Base-by-base conservation (phyloP, 257 asterid species). In the Salvia splendens region DNA sequence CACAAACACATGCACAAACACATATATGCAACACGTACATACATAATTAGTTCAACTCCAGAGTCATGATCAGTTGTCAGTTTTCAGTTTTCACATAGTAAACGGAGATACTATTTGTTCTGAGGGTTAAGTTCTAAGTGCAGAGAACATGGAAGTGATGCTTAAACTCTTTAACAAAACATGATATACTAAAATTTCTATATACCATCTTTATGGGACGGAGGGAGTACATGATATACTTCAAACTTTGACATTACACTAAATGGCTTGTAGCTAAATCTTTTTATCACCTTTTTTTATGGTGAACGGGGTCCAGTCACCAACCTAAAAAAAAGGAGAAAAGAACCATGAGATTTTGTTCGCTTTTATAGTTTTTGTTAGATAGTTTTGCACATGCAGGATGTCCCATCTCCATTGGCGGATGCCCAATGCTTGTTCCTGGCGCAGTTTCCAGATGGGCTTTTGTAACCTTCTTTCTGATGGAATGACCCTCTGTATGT, bases 81-180 rank as follows among this genome's bases (percentile, higher is more conserved):
- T n/a, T n/a, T n/a, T n/a, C n/a, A n/a, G n/a, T n/a, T n/a, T 12
- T 64, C 48, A 40, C 52, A 41, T 11, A 40, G 55, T 54, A 61
- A 55, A 47, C 47, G n/a, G 16, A 17, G 6, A 17, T 15, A 28
- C 38, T 8, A 11, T 33, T 28, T 56, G 47, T 52, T 36, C 43
- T 11, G 17, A 45, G 59, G 67, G 30, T 12, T 66, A 60, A 59
- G 49, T 20, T 3, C 36, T 3, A 33, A 3, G 36, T 33, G 54
- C 61, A 30, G 38, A 40, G 38, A 41, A 24, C 41, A 56, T 46
- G 43, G 5, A 41, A 40, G 24, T 28, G 30, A 3, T 45, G n/a
- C 55, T 62, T 62, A 11, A 24, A 47, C 30, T 35, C 40, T 35
- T 35, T 12, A 6, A 14, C 50, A 32, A 32, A 56, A 5, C 60